phyloP scores from a whole-genome alignment of 2,329 filamentous ascomycete species.

The Colletotrichum truncatum region DNA sequence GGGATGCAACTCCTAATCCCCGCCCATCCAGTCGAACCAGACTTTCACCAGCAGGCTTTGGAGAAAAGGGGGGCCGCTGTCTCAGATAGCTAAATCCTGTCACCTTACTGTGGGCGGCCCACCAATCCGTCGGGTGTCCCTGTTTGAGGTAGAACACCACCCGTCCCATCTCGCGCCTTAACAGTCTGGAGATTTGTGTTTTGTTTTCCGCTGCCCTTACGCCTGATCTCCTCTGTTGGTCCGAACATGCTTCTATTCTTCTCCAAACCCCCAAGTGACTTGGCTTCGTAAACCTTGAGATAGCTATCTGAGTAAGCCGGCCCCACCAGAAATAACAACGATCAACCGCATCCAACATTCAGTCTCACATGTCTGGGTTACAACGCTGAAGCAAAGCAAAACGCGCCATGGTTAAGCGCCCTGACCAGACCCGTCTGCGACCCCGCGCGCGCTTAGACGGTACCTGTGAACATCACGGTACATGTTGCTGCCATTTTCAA shows the following conservation, averaged over 20 bases:
- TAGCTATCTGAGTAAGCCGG: background rate
- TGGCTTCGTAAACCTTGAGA: background rate
- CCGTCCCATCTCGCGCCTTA: slow-evolving; percentile 10
- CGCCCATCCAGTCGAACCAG: background rate
- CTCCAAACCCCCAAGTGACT: background rate
- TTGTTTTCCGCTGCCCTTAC: background rate
- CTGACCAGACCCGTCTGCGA: background rate
- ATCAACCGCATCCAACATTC: background rate
- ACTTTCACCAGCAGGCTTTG: background rate
- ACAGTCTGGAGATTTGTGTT: background rate
- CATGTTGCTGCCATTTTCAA: background rate
- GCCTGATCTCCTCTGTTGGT: background rate
- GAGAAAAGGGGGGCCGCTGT: slow-evolving; percentile 1
- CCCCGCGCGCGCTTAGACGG: slow-evolving; percentile 6
- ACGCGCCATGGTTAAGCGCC: slow-evolving; percentile 2
- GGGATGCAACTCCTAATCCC: slow-evolving; percentile 9
- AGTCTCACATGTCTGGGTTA: background rate
- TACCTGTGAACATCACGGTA: background rate
- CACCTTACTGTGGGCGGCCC: background rate
- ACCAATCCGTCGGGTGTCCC: background rate
- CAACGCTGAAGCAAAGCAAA: background rate
- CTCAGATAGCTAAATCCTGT: background rate
- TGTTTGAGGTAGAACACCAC: background rate
- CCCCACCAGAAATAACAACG: background rate
- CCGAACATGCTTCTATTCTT: slow-evolving; percentile 13